Base-by-base conservation (phyloP, 257 asterid species). In the Linderniella brevidens region DNA sequence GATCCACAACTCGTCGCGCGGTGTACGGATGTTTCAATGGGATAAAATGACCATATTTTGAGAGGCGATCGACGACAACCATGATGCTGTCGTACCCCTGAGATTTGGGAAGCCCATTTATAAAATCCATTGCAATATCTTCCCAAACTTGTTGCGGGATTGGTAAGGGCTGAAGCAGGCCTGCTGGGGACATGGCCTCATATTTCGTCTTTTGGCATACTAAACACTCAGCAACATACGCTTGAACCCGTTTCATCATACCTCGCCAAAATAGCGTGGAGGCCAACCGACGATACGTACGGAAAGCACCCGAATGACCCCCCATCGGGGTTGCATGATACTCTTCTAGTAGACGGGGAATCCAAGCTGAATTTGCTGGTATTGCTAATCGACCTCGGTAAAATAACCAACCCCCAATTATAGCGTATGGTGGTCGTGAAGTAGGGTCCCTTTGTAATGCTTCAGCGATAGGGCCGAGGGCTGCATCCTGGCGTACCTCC, bases 81-180 rank as follows among this genome's bases (percentile, higher is more conserved):
- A 35, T 8, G 9, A 55, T 17, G 0, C 13, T 17, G 2, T 17
- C 5, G n/a, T 11, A 35, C 4, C 52, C 52, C 4, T 35, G 19
- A 3, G 46, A 43, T 8, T 17, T 35, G 4, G 59, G 59, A 0
- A 55, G 16, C 5, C 59, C 19, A 1, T n/a, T 17, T 15, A 55
- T 46, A 15, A 55, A 45, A n/a, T 44, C 59, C 37, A 55, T 32
- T 0, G 46, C 35, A 6, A 55, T 37, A n/a, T 55, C 52, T 9
- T 45, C 59, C 52, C 59, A 55, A 9, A 55, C 16, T 1, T 7
- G 8, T 1, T 35, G 19, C 3, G 52, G 52, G 4, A 55, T 35
- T 0, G 53, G 53, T 6, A 55, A 9, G 0, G 53, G 59, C 19
- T 55, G 53, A 9, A 55, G n/a, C 16, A 55, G 8, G 0, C 59